phyloP scores from a whole-genome alignment of 2,329 filamentous ascomycete species.

The Fusarium nurragi region DNA sequence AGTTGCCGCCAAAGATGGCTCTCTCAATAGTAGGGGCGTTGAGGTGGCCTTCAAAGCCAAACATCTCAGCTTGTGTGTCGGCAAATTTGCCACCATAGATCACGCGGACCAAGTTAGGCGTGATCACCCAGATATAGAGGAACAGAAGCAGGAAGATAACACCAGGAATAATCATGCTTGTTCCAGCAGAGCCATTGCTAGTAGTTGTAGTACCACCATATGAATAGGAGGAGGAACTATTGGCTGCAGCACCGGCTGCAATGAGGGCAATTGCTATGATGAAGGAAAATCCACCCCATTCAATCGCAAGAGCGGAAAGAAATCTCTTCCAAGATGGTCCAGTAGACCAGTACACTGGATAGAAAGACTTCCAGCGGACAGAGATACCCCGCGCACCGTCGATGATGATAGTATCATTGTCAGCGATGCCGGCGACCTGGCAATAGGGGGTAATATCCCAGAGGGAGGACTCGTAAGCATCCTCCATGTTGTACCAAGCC shows the following conservation, averaged over 20 bases:
- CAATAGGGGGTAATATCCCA: constrained; percentile 50
- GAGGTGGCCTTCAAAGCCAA: constrained; percentile 48
- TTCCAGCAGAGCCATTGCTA: neutral
- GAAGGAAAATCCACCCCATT: constrained; percentile 38
- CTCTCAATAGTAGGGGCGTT: constrained; percentile 45
- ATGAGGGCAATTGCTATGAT: constrained; percentile 38
- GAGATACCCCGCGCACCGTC: constrained; percentile 47
- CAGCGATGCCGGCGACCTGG: constrained; percentile 48
- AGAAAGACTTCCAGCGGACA: constrained; percentile 48
- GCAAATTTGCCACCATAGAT: constrained; percentile 47
- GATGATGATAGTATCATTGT: constrained; percentile 48
- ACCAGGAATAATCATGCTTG: constrained; percentile 26
- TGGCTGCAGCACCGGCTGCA: constrained; percentile 14
- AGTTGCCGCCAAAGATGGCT: constrained; percentile 45
- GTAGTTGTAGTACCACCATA: neutral
- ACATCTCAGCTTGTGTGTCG: constrained; percentile 45
- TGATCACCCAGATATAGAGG: constrained; percentile 38
- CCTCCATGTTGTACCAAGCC: constrained; percentile 47
- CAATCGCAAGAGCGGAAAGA: constrained; percentile 24
- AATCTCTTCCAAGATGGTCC: constrained; percentile 40
- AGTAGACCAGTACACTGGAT: constrained; percentile 43
- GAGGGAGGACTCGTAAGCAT: constrained; percentile 46
- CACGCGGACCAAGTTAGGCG: constrained; percentile 39
- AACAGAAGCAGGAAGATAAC: constrained; percentile 41
- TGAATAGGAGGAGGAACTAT: neutral